Evolutionary conservation across 2,329 filamentous ascomycete genomes (phyloP).

Genomic region (Tolypocladium guangdongense): DNA sequence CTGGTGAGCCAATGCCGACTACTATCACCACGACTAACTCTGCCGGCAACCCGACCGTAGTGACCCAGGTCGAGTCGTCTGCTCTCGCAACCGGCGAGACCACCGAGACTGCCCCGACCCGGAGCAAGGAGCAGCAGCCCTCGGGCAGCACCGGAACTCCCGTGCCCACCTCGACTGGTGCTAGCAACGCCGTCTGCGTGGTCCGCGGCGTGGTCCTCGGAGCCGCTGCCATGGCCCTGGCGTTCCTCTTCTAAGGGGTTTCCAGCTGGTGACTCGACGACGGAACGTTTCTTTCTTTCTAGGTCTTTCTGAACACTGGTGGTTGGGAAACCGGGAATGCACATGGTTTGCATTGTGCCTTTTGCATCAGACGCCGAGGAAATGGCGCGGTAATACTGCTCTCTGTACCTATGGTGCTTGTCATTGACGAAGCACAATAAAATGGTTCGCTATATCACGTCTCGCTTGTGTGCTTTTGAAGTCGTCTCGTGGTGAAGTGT

Average conservation of each 20-base stretch:
- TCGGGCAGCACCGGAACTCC: slow-evolving; percentile 7
- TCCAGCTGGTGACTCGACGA: not conserved
- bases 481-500: not conserved
- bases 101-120: slow-evolving; percentile 2
- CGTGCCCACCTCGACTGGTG: slow-evolving; percentile 17
- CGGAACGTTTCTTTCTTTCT: not conserved
- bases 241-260: slow-evolving; percentile 13
- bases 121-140: not conserved
- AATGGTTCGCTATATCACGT: not conserved
- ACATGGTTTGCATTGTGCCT: slow-evolving; percentile 3
- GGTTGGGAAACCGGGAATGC: slow-evolving; percentile 1
- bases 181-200: slow-evolving; percentile 11
- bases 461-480: not conserved
- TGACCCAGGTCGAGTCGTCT: slow-evolving; percentile 11
- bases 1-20: slow-evolving; percentile 4
- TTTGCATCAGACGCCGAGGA: not conserved
- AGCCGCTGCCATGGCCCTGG: slow-evolving; percentile 14
- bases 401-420: slow-evolving; percentile 2
- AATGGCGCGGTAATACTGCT: slow-evolving; percentile 1
- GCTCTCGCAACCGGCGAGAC: slow-evolving; percentile 6
- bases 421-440: not conserved
- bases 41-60: slow-evolving; percentile 7
- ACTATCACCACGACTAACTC: slow-evolving; percentile 10
- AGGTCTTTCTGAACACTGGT: not conserved
- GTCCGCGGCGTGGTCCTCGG: slow-evolving; percentile 13